Evolutionary conservation across 2,329 filamentous ascomycete genomes (phyloP).

Genomic region (Cyphellophora europaea): DNA sequence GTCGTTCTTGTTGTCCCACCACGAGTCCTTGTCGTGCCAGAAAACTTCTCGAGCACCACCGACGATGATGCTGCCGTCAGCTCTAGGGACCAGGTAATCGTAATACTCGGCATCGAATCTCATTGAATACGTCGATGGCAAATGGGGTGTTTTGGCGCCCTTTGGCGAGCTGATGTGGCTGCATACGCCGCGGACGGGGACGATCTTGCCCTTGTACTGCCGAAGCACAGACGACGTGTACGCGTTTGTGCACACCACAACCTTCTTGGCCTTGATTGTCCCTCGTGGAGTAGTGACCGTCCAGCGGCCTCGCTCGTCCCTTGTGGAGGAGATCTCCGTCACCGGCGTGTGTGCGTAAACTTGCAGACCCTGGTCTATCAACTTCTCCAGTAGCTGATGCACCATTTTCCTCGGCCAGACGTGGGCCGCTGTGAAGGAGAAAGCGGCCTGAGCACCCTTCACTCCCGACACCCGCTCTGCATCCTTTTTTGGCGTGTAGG

Average conservation of each 20-base stretch:
- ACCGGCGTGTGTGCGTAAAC: conserved; percentile 46
- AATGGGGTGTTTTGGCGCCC: conserved; percentile 2
- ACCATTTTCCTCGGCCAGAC: conserved; percentile 70
- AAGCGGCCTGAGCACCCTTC: conserved; percentile 26
- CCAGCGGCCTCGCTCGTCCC: conserved; percentile 37
- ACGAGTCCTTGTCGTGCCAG: conserved; percentile 19
- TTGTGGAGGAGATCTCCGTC: conserved; percentile 19
- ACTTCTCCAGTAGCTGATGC: conserved; percentile 55
- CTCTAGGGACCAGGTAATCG: conserved; percentile 56
- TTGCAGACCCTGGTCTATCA: conserved; percentile 42
- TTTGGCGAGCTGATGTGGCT: conserved; percentile 5
- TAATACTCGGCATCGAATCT: conserved; percentile 48
- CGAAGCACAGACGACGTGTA: conserved; percentile 72
- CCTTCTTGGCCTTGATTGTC: conserved; percentile 47
- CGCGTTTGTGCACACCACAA: conserved; percentile 73
- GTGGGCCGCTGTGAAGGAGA: conserved; percentile 24
- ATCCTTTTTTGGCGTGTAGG: conserved; percentile 4
- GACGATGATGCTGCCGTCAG: conserved; percentile 46
- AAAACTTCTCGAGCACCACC: conserved; percentile 48
- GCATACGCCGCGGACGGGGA: conserved; percentile 52
- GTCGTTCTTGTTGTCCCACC: conserved; percentile 41
- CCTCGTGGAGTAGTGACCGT: conserved; percentile 64
- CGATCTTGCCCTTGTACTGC: conserved; percentile 58
- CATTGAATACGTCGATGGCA: conserved; percentile 47
- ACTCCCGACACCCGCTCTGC: conserved; percentile 24